Base-by-base conservation (phyloP, 176 grass and related monocot species). In the Elymus sibiricus region DNA sequence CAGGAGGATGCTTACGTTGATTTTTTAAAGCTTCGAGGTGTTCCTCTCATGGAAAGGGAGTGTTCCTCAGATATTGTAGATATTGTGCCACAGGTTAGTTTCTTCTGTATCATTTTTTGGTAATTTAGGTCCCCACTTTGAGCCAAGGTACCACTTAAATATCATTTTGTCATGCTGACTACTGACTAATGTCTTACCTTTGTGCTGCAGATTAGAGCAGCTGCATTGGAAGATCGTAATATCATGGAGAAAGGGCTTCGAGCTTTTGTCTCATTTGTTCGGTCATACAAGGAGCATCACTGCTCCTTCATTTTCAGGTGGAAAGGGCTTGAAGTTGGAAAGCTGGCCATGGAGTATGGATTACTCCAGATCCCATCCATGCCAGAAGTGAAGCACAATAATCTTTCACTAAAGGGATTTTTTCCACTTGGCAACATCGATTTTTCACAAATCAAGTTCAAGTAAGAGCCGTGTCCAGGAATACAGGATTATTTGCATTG, bases 231-330 rank as follows among this genome's bases (percentile, higher is more conserved):
- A 94, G 97, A 99, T 68, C 89, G 97, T 40, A 93, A 91, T 86
- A 85, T 99, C 34, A 99, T 99, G 97, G 94, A 99, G 78, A 96
- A 96, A 86, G 97, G 94, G 70, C 84, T 92, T 44, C 95, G 90
- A 90, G 90, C 94, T 53, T 99, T 99, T 80, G 97, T 99, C n/a
- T 99, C 97, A 11, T 95, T 89, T 51, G 55, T 99, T 38, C 92
- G 92, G 40, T 90, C 97, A 85, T 99, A 99, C 69, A 99, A 99
- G 86, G 97, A 96, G 70, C 97, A 99, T 53, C 97, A 99, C 47
- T 99, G 97, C 61, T 92, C 92, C 49, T 99, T 91, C 79, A 96
- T 99, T 68, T 96, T 96, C 88, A 95, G 84, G 43, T 98, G 93
- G 97, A 98, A 98, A 89, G 86, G 92, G 19, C 88, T 98, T 1